Conservation (phyloP, 768 basidiomycete species). For the Melanogaster broomeanus region DNA sequence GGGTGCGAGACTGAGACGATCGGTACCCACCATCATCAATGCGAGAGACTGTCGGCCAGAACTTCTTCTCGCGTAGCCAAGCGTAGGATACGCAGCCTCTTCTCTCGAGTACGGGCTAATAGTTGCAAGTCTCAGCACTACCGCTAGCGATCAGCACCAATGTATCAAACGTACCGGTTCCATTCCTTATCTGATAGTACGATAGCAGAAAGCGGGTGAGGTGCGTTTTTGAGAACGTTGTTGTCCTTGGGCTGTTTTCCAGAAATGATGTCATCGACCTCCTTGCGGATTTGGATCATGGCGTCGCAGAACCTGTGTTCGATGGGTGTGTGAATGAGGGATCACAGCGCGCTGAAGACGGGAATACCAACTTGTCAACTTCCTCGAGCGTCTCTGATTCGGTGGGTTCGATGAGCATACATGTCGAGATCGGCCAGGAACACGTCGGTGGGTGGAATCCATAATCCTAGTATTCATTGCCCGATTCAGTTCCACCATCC, state of each 20-base stretch:
- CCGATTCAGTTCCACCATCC: neutral
- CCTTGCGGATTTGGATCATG: conserved; percentile 94
- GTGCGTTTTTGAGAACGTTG: conserved; percentile 92
- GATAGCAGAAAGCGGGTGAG: conserved; percentile 82
- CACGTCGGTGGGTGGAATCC: conserved; percentile 98
- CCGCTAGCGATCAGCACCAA: neutral
- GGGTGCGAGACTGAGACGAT: neutral
- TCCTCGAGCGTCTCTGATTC: conserved; percentile 95
- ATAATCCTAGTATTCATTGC: conserved; percentile 59
- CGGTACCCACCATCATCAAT: conserved; percentile 85
- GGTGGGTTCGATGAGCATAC: conserved; percentile 97
- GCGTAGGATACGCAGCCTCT: conserved; percentile 86
- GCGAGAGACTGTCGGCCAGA: conserved; percentile 93
- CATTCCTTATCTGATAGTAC: conserved; percentile 76
- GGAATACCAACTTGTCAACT: conserved; percentile 66
- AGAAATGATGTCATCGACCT: conserved; percentile 82
- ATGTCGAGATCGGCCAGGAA: conserved; percentile 97
- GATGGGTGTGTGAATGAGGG: neutral
- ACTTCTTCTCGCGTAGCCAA: conserved; percentile 85
- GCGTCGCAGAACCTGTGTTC: conserved; percentile 87
- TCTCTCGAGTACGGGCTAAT: conserved; percentile 85
- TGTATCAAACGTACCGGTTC: conserved; percentile 62
- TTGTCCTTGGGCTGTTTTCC: conserved; percentile 91
- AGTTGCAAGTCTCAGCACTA: neutral
- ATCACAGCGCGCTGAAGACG: neutral